Percentiles rank a stretch among this genome's conserved stretches.
Evolutionary conservation across 2,329 filamentous ascomycete genomes (phyloP).

Genomic region (Drechslerella dactyloides): DNA sequence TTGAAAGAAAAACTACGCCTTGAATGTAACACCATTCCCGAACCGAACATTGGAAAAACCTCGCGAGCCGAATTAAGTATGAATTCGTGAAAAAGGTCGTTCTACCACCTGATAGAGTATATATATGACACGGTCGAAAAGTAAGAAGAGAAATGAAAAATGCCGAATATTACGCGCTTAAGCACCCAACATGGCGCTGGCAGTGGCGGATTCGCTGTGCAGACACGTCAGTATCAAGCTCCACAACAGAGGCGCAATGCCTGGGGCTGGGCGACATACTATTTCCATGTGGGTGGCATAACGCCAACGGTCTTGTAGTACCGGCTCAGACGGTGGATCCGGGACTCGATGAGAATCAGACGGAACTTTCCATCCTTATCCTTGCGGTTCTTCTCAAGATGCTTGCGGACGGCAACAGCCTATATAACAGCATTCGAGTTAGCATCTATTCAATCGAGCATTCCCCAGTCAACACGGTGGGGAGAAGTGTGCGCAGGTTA

Average conservation of each 20-base stretch:
- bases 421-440: conserved; percentile 57
- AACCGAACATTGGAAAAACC: conserved; percentile 8
- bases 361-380: conserved; percentile 99
- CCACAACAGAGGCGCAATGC: not conserved
- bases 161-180: conserved; percentile 27
- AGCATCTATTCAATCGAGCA: conserved; percentile 36
- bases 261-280: conserved; percentile 29
- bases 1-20: conserved; percentile 14
- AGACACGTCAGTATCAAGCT: conserved; percentile 12
- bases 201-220: conserved; percentile 46
- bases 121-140: conserved; percentile 48
- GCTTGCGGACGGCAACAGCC: conserved; percentile 99
- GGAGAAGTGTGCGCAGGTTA: not conserved
- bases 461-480: not conserved
- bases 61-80: conserved; percentile 30
- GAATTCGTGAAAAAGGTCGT: conserved; percentile 40
- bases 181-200: conserved; percentile 43
- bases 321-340: conserved; percentile 98
- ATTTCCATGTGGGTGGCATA: conserved; percentile 60
- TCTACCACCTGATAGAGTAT: conserved; percentile 28
- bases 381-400: conserved; percentile 99
- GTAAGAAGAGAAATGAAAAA: conserved; percentile 11
- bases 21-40: conserved; percentile 16
- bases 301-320: conserved; percentile 98
- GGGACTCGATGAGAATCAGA: conserved; percentile 99